These are phyloP conservation scores for Geoglossum cookeanum DNA, from an alignment of 2,329 filamentous ascomycete species.

Conservation along the genomic window DNA sequence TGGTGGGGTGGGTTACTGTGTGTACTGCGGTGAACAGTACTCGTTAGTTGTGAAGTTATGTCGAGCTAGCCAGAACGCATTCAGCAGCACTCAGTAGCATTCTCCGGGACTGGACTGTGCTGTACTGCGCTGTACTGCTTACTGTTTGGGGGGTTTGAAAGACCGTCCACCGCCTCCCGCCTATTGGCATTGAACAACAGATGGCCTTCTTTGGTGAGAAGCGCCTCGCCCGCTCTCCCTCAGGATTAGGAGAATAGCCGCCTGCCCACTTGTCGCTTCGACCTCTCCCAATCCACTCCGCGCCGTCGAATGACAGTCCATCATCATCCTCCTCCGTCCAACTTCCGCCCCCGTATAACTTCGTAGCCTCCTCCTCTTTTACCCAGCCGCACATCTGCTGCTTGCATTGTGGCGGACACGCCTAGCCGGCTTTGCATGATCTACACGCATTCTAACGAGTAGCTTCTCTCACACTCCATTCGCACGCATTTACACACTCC, in stretches of 20 bases:
- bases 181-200: neutral
- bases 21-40: no score
- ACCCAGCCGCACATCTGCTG: neutral
- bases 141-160: neutral
- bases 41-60: no score
- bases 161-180: neutral
- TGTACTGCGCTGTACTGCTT: no score
- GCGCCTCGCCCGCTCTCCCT: neutral
- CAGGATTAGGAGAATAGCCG: neutral
- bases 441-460: neutral
- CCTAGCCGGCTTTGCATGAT: neutral
- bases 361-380: neutral
- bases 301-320: neutral
- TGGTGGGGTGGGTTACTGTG: no score
- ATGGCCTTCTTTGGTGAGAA: neutral
- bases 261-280: neutral
- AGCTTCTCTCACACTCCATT: neutral
- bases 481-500: neutral
- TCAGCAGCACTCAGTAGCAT: no score
- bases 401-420: neutral
- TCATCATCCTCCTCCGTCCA: neutral
- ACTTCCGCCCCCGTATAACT: no score
- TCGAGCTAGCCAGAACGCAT: no score
- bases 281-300: neutral
- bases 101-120: no score